These are phyloP conservation scores for Madurella mycetomatis DNA, from an alignment of 2,329 filamentous ascomycete genomes.

Conservation along the genomic window DNA sequence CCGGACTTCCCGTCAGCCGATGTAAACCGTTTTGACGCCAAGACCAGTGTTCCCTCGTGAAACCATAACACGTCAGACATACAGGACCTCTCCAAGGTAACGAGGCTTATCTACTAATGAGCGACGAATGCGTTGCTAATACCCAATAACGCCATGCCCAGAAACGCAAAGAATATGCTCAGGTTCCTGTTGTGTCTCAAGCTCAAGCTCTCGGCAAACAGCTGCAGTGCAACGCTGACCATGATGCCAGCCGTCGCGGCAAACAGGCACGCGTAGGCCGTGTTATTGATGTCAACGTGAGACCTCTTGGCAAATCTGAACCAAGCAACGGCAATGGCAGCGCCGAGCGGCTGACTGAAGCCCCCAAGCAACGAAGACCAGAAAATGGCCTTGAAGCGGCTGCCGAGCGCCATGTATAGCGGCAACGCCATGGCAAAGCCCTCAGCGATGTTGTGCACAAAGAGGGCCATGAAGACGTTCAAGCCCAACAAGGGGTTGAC, in stretches of 20 bases:
- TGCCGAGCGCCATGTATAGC: slow-evolving; percentile 83
- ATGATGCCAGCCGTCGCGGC: slow-evolving; percentile 89
- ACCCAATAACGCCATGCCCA: slow-evolving; percentile 84
- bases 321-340: slow-evolving; percentile 78
- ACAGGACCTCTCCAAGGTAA: background rate
- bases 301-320: slow-evolving; percentile 63
- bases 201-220: slow-evolving; percentile 81
- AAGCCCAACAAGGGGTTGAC: slow-evolving; percentile 85
- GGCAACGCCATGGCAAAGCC: slow-evolving; percentile 92
- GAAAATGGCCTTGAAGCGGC: slow-evolving; percentile 73
- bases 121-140: slow-evolving; percentile 62
- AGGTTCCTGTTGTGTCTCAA: slow-evolving; percentile 74
- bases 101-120: background rate
- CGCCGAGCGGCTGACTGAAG: slow-evolving; percentile 80
- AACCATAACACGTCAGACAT: background rate
- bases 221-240: slow-evolving; percentile 84
- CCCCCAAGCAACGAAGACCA: slow-evolving; percentile 83
- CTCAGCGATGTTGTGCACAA: slow-evolving; percentile 97
- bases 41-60: background rate
- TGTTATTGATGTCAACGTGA: slow-evolving; percentile 47
- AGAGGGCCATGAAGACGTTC: slow-evolving; percentile 89
- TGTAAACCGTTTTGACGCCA: background rate
- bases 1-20: too few species aligned
- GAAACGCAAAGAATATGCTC: slow-evolving; percentile 75
- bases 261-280: slow-evolving; percentile 77